A percentile compares a stretch with the other conserved stretches of the same genome.
These are phyloP conservation scores for Tuber calosporum DNA, from an alignment of 495 filamentous ascomycete species.

Conservation along the genomic window DNA sequence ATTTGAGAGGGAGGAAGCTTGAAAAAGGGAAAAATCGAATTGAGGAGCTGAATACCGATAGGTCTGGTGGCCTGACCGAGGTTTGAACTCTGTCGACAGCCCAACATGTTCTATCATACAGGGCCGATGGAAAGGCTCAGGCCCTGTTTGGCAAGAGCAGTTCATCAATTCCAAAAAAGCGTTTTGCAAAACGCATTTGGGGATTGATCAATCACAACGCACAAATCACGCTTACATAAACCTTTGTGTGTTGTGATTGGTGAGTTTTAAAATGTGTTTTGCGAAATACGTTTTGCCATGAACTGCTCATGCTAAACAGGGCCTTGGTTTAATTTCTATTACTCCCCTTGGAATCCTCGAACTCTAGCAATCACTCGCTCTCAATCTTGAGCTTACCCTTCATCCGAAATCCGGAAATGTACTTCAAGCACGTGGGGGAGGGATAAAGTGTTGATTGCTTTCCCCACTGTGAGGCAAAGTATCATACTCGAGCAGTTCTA, in stretches of 20 bases:
- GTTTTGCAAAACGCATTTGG: too few species aligned
- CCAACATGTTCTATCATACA: background rate
- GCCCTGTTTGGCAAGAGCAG: too few species aligned
- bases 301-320: too few species aligned
- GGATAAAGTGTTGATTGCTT: background rate
- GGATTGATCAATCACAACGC: too few species aligned
- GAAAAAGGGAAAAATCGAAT: background rate
- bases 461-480: background rate
- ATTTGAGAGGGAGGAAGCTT: background rate
- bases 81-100: background rate
- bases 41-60: too few species aligned
- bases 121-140: too few species aligned
- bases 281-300: too few species aligned
- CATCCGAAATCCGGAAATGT: background rate
- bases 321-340: background rate
- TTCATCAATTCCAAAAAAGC: too few species aligned
- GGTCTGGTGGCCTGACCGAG: background rate
- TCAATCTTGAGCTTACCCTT: background rate
- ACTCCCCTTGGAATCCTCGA: too few species aligned
- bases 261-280: too few species aligned
- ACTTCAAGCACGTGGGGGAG: background rate
- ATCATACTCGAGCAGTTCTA: background rate
- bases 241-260: too few species aligned
- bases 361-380: background rate
- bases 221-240: too few species aligned